phyloP scores from a whole-genome alignment of 2,329 filamentous ascomycete species.

The Xylariales sp. region DNA sequence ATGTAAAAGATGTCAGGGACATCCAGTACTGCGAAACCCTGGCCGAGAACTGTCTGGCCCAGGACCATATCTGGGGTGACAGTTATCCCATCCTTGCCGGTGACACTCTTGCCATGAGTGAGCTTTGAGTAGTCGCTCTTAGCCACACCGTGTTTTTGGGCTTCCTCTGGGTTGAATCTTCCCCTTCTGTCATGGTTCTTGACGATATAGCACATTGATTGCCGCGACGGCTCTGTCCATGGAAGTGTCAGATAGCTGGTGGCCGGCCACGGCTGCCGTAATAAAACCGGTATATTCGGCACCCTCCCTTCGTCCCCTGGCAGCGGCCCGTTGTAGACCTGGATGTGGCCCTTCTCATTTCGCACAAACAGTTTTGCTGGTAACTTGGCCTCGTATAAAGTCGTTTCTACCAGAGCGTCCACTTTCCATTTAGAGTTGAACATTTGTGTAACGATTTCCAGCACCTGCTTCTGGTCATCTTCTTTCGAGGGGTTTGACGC shows the following conservation, averaged over 20 bases:
- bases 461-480: constrained; percentile 42
- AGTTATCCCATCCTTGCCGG: constrained; percentile 57
- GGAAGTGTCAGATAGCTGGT: constrained; percentile 63
- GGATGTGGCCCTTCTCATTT: constrained; percentile 59
- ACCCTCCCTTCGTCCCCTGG: constrained; percentile 45
- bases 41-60: constrained; percentile 59
- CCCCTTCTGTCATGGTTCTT: constrained; percentile 72
- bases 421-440: constrained; percentile 72
- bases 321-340: constrained; percentile 64
- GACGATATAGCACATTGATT: constrained; percentile 82
- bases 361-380: constrained; percentile 68
- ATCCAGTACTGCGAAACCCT: constrained; percentile 75
- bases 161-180: constrained; percentile 67
- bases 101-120: constrained; percentile 57
- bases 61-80: constrained; percentile 88
- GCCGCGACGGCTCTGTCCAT: constrained; percentile 56
- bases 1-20: constrained; percentile 69
- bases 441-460: constrained; percentile 70
- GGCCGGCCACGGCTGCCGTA: constrained; percentile 75
- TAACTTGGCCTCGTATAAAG: constrained; percentile 60
- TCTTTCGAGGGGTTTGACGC: constrained; percentile 13
- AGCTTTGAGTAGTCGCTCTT: constrained; percentile 55
- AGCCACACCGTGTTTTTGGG: constrained; percentile 59
- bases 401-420: constrained; percentile 64
- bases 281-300: constrained; percentile 65